Percentiles rank a stretch among this genome's conserved stretches.
Conservation (phyloP, 257 asterid genomes). For the Avicennia marina region DNA sequence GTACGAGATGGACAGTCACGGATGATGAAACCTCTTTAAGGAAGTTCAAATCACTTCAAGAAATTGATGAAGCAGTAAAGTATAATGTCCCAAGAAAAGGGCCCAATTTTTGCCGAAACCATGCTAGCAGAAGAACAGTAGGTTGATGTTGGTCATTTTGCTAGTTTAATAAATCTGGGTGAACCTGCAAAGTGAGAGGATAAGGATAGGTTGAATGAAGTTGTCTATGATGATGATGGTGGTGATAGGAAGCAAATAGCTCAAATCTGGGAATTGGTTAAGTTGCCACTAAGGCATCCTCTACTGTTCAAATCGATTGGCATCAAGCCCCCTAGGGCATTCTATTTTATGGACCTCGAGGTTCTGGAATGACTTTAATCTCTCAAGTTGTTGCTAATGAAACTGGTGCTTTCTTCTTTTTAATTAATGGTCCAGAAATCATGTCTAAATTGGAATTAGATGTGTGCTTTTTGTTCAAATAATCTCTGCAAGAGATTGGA, state of each 20-base stretch:
- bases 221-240: conserved; percentile 68
- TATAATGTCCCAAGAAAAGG: too few relatives aligned
- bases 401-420: conserved; percentile 7
- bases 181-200: conserved; percentile 63
- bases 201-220: conserved; percentile 56
- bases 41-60: too few relatives aligned
- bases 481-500: conserved; percentile 79
- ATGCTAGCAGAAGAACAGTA: too few relatives aligned
- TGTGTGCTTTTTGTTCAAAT: conserved; percentile 92
- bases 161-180: too few relatives aligned
- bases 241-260: conserved; percentile 73
- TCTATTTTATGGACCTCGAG: conserved; percentile 29
- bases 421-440: conserved; percentile 1
- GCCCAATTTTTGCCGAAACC: too few relatives aligned
- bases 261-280: conserved; percentile 66
- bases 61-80: too few relatives aligned
- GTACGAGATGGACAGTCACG: too few relatives aligned
- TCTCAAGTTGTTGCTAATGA: conserved; percentile 5
- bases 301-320: conserved; percentile 68
- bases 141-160: too few relatives aligned
- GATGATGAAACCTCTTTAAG: too few relatives aligned
- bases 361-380: conserved; percentile 5
- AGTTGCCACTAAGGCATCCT: conserved; percentile 63
- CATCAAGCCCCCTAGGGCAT: conserved; percentile 69
- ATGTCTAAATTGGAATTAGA: conserved; percentile 53